Base-by-base conservation (phyloP, 2,329 filamentous ascomycete genomes). In the Tolypocladium ovalisporum region DNA sequence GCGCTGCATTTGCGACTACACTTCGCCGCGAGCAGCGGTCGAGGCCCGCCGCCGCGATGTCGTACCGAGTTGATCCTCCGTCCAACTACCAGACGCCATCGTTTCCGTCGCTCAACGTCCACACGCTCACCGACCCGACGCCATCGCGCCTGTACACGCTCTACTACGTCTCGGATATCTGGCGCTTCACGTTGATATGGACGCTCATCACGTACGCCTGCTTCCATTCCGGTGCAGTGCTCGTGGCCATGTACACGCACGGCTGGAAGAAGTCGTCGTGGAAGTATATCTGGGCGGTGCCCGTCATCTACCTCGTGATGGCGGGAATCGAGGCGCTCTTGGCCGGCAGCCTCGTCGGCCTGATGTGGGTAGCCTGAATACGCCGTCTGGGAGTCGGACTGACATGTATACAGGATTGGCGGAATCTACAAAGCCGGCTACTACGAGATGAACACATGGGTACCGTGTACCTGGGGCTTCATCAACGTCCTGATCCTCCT, bases 381-480 rank as follows among this genome's bases (percentile, higher is more conserved):
- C 39, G 9, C 7, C 34, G 24, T 44, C 3, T 36, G 24, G 49
- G 57, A 37, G 47, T 37, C 2, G 47, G 57, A 39, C 63, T 68
- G 57, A 67, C 58, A 2, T 39, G n/a, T 12, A 1, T 6, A 47
- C 19, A 92, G 89, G 54, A 75, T 95, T 24, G 90, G 89, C 15
- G 89, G 87, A 10, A 83, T 93, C 39, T 96, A 96, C 68, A 82
- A 85, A 64, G 82, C 87, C 2, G 92, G 90, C 49, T 90, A 87
- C 71, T 96, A 93, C 69, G 80, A 85, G 65, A 94, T 96, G 90
- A 93, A 90, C 52, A 96, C 92, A 0, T 96, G 91, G 91, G 89
- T 96, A 55, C 92, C 92, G 0, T 88, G 94, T 66, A 81, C 92
- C 27, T 96, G 92, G 92, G 89, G 85, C 1, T 80, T 89, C 67